phyloP scores from a whole-genome alignment of 2,329 filamentous ascomycete species.

The Epichloe glyceriae region DNA sequence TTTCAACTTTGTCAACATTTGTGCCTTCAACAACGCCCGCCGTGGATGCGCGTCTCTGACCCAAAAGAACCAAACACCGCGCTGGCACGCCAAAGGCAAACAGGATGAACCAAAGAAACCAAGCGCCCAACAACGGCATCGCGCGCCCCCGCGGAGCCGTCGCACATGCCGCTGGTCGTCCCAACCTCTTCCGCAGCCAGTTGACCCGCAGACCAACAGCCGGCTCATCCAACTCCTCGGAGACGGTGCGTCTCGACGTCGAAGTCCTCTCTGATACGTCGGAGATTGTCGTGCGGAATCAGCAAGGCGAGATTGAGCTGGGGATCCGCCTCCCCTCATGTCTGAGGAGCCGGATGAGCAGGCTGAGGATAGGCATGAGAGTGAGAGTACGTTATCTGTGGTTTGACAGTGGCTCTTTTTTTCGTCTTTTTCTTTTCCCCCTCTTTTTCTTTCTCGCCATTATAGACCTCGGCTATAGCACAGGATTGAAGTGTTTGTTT shows the following conservation, averaged over 20 bases:
- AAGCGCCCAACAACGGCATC: neutral
- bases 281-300: slow-evolving; percentile 50
- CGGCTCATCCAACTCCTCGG: slow-evolving; percentile 24
- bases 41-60: neutral
- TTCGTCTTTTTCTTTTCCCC: no score
- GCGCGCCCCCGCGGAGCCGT: slow-evolving; percentile 1
- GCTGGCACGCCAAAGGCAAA: neutral
- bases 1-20: no score
- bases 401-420: neutral
- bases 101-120: slow-evolving; percentile 3
- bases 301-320: slow-evolving; percentile 50
- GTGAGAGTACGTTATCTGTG: slow-evolving; percentile 31
- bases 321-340: slow-evolving; percentile 39
- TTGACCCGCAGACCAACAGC: slow-evolving; percentile 44
- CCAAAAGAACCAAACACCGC: neutral
- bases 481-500: neutral
- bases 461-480: no score
- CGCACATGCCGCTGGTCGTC: slow-evolving; percentile 3
- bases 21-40: no score
- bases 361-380: slow-evolving; percentile 45
- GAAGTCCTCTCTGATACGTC: slow-evolving; percentile 30
- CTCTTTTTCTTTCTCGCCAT: neutral
- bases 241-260: slow-evolving; percentile 36
- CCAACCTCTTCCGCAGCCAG: slow-evolving; percentile 47
- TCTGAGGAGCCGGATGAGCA: slow-evolving; percentile 42